Evolutionary conservation across 2,329 filamentous ascomycete species (phyloP).

Genomic region (Xylariales sp.): DNA sequence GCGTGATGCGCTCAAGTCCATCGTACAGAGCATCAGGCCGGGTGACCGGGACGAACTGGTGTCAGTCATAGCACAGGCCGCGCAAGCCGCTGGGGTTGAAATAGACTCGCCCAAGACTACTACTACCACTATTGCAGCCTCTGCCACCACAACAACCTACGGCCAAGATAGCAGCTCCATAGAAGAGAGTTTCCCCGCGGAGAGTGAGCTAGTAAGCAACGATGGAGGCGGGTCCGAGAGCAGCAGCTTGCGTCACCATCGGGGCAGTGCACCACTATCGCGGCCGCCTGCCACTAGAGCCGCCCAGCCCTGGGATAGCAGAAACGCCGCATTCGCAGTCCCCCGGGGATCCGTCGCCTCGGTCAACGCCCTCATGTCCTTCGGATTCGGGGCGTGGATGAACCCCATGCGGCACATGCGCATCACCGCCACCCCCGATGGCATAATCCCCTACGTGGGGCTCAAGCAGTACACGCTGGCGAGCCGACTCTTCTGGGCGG

Average conservation of each 20-base stretch:
- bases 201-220: not conserved
- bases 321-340: not conserved
- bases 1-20: constrained; percentile 15
- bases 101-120: not conserved
- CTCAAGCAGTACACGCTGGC: constrained; percentile 18
- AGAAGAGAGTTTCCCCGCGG: not conserved
- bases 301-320: no score
- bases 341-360: not conserved
- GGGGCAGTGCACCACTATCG: no score
- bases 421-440: constrained; percentile 11
- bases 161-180: not conserved
- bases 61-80: constrained; percentile 13
- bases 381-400: constrained; percentile 13
- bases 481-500: constrained; percentile 20
- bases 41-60: constrained; percentile 13
- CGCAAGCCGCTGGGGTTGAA: constrained; percentile 13
- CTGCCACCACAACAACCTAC: not conserved
- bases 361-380: constrained; percentile 11
- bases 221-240: not conserved
- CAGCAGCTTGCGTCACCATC: no score
- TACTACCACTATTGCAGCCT: not conserved
- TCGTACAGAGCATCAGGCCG: constrained; percentile 10
- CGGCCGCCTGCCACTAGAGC: no score
- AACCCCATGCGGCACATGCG: constrained; percentile 14
- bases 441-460: constrained; percentile 20